Percentiles rank a stretch among this genome's conserved stretches.
phyloP scores from a whole-genome alignment of 495 filamentous ascomycete genomes.

The Aspergillus steynii region DNA sequence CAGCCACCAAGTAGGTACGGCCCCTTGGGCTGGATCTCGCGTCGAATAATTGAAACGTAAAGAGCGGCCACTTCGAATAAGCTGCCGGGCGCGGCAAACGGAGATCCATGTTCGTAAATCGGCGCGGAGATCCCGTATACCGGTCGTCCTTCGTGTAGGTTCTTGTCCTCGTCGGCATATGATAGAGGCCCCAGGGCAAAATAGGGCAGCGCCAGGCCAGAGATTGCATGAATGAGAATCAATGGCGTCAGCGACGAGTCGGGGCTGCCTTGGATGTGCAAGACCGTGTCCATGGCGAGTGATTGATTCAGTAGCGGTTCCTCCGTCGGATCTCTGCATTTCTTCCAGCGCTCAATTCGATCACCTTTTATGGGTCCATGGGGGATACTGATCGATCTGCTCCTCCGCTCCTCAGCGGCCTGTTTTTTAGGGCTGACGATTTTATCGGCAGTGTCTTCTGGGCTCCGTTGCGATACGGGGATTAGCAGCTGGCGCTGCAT shows the following conservation, averaged over 20 bases:
- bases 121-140: neutral
- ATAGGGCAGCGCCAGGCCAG: neutral
- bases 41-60: neutral
- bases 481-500: neutral
- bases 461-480: neutral
- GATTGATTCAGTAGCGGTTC: neutral
- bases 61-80: neutral
- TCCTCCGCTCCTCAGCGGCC: neutral
- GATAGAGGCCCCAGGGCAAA: neutral
- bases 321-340: neutral
- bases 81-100: neutral
- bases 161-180: neutral
- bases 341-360: neutral
- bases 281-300: neutral
- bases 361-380: neutral
- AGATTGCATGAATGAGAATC: neutral
- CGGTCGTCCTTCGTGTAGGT: neutral
- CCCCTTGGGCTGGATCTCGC: constrained; percentile 11
- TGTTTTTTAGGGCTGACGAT: neutral
- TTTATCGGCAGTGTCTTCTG: neutral
- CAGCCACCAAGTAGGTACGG: constrained; percentile 16
- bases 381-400: neutral
- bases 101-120: neutral
- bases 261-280: neutral
- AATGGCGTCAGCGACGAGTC: neutral